Evolutionary conservation across 2,329 filamentous ascomycete genomes (phyloP).

Genomic region (Colletotrichum sp.): DNA sequence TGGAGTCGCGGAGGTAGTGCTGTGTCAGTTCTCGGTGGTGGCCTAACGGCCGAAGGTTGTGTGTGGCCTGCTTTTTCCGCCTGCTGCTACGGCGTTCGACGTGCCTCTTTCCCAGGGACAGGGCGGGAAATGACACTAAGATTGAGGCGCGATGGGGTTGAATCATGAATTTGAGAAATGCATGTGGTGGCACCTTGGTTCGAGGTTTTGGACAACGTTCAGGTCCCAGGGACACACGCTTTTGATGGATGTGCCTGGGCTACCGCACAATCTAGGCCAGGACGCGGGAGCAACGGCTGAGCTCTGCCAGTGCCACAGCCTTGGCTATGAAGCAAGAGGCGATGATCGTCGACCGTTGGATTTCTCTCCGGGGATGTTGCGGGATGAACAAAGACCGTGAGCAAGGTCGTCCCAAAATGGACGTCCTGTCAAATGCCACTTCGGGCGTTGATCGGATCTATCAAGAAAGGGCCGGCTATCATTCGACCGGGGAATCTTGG

Average conservation of each 20-base stretch:
- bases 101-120: not conserved
- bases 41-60: slow-evolving; percentile 4
- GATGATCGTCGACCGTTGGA: not conserved
- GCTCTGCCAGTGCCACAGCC: not conserved
- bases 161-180: slow-evolving; percentile 6
- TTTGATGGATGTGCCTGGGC: not conserved
- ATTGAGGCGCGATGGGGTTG: not conserved
- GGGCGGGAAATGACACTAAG: not conserved
- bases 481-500: not conserved
- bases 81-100: not conserved
- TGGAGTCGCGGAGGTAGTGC: not conserved
- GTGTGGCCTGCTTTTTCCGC: not conserved
- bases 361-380: not conserved
- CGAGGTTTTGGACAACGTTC: not conserved
- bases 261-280: not conserved
- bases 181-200: not conserved
- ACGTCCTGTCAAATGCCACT: not conserved
- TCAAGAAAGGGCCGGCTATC: not conserved
- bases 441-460: not conserved
- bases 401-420: not conserved
- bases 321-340: not conserved
- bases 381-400: not conserved
- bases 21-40: not conserved
- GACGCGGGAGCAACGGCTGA: not conserved
- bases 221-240: not conserved